Evolutionary conservation across 192 early-diverging fungal species (phyloP), one percentile per base, ranked within the genome.

Genomic region (Gaertneriomyces sp.): DNA sequence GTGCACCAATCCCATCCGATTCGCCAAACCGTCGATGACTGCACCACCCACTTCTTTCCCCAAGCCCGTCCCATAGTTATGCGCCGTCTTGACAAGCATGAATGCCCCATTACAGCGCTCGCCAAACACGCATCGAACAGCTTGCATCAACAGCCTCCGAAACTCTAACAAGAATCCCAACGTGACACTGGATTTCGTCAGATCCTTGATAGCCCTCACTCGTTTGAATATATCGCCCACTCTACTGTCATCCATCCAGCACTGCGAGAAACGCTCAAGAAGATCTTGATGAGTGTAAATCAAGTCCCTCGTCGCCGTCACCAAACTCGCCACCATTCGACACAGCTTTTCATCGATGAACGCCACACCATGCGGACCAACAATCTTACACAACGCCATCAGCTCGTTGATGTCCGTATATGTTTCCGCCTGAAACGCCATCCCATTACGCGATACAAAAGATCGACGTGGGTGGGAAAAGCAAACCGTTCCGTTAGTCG

Each of bases 261-360:
- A n/a, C 17, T 40, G 17, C 4, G 60, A 46, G 25, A 72, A 42
- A 0, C 39, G 17, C 19, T 72, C 71, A 3, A 72, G 52, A 0
- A 53, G 10, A 5, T 67, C 71, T 44, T 60, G 52, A 53, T 55
- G 12, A 20, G 16, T 38, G 14, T 33, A 56, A 14, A 9, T 33
- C 14, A 25, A 6, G 16, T 38, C 54, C 54, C 33, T 56, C 12
- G 54, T 56, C 54, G 14, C 7, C 17, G 58, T 58, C 47, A 17
- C 57, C 20, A 68, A 51, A 8, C 20, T 57, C 8, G 63, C 63
- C 3, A 68, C 44, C 58, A 72, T 72, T 9, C 66, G 17, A 5
- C 45, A 41, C 4, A 76, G 45, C 66, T 76, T 69, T 50, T 70
- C 67, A 53, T 77, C 76, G 20, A 77, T 58, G 44, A 77, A 72